phyloP scores from a whole-genome alignment of 208 protist species.

The Crithidia thermophila region DNA sequence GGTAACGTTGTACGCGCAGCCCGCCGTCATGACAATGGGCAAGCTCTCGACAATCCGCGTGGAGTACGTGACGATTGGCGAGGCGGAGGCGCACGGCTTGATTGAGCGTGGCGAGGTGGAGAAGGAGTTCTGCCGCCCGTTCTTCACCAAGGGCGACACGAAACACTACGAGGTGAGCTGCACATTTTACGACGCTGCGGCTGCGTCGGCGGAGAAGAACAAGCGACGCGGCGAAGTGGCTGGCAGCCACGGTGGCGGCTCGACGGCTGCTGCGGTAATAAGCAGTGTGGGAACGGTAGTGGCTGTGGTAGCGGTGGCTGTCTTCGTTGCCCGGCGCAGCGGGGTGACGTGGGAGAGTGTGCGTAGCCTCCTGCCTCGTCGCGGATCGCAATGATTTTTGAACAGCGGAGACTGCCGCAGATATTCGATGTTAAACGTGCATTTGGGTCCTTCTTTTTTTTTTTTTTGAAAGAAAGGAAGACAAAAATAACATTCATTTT shows the following conservation, averaged over 20 bases:
- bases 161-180: constrained; percentile 43
- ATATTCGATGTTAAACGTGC: background rate
- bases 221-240: background rate
- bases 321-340: background rate
- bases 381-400: too few species aligned
- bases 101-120: constrained; percentile 25
- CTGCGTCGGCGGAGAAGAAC: constrained; percentile 3
- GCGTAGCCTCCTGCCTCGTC: background rate
- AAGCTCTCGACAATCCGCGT: constrained; percentile 55
- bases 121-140: constrained; percentile 41
- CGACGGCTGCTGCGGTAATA: background rate
- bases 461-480: too few species aligned
- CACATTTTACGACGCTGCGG: constrained; percentile 12
- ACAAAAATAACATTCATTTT: too few species aligned
- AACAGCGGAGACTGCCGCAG: too few species aligned
- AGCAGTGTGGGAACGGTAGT: background rate
- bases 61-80: constrained; percentile 45
- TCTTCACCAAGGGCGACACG: constrained; percentile 34
- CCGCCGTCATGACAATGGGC: constrained; percentile 30
- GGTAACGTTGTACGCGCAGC: constrained; percentile 41
- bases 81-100: constrained; percentile 32
- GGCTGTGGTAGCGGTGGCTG: background rate
- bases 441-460: background rate
- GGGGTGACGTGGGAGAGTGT: constrained; percentile 2
- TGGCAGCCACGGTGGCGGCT: background rate